Percentiles rank a stretch among this genome's conserved stretches.
Conservation (phyloP, 495 filamentous ascomycete species). For the Neurospora hispaniola region DNA sequence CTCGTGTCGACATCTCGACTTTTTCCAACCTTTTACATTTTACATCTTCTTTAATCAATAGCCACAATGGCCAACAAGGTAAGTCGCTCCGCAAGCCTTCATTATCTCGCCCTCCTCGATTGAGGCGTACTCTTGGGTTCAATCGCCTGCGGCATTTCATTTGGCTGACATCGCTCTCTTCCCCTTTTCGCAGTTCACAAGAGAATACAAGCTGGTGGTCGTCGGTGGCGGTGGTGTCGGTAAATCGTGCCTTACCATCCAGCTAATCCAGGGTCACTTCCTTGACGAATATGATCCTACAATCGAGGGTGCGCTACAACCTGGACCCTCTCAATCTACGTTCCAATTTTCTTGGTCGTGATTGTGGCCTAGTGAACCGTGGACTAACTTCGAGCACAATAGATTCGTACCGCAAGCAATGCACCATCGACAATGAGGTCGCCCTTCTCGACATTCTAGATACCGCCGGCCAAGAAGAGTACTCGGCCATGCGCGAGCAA, state of each 20-base stretch:
- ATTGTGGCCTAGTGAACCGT: neutral
- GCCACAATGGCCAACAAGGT: neutral
- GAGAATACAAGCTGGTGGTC: slow-evolving; percentile 98
- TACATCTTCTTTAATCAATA: neutral
- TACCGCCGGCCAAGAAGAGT: slow-evolving; percentile 97
- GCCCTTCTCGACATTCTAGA: slow-evolving; percentile 95
- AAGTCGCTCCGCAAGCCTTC: neutral
- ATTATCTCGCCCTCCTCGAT: neutral
- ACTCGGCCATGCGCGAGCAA: slow-evolving; percentile 98
- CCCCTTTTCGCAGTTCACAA: slow-evolving; percentile 61
- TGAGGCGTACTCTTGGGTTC: neutral
- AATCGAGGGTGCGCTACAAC: slow-evolving; percentile 72
- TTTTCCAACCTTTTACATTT: neutral
- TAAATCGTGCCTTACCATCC: slow-evolving; percentile 98
- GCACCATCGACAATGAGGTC: slow-evolving; percentile 95
- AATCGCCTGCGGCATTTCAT: neutral
- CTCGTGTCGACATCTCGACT: neutral
- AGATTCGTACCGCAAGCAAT: slow-evolving; percentile 99
- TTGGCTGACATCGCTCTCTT: slow-evolving; percentile 5
- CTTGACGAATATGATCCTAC: slow-evolving; percentile 99
- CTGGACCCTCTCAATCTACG: neutral
- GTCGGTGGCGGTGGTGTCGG: slow-evolving; percentile 97
- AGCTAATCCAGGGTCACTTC: slow-evolving; percentile 97
- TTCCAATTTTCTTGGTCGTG: neutral
- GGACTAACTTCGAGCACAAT: slow-evolving; percentile 5